Evolutionary conservation across 2,329 filamentous ascomycete genomes (phyloP).

Genomic region (Fusarium anthophilum): DNA sequence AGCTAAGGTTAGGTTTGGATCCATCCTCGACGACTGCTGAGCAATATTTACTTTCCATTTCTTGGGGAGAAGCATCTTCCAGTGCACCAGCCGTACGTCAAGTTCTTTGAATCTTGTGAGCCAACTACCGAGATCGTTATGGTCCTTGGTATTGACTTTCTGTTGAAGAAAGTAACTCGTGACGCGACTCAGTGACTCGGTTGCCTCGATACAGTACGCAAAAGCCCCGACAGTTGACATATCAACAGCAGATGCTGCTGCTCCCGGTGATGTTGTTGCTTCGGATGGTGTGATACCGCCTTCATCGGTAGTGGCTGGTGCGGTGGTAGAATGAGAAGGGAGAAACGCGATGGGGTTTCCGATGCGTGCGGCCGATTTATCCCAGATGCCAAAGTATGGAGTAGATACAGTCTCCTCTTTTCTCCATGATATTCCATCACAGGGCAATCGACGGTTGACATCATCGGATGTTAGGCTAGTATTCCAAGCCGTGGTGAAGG

Average conservation of each 20-base stretch:
- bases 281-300: background rate
- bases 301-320: background rate
- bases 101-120: constrained; percentile 58
- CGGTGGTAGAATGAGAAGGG: constrained; percentile 42
- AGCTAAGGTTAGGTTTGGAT: constrained; percentile 59
- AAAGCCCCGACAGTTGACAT: constrained; percentile 55
- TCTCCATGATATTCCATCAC: constrained; percentile 53
- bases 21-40: constrained; percentile 46
- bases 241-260: constrained; percentile 11
- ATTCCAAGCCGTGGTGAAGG: constrained; percentile 40
- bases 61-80: background rate
- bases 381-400: constrained; percentile 57
- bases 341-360: constrained; percentile 52
- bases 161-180: constrained; percentile 57
- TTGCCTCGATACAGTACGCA: constrained; percentile 57
- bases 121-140: constrained; percentile 52
- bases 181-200: constrained; percentile 55
- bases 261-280: background rate
- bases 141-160: constrained; percentile 49
- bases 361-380: constrained; percentile 50
- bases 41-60: constrained; percentile 28
- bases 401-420: constrained; percentile 49
- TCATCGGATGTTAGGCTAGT: constrained; percentile 46
- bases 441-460: constrained; percentile 43
- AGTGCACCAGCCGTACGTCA: constrained; percentile 54